A percentile compares a stretch with the other conserved stretches of the same genome.
Conservation (phyloP, 345 rosid genomes). For the Lenwebbia sp. region DNA sequence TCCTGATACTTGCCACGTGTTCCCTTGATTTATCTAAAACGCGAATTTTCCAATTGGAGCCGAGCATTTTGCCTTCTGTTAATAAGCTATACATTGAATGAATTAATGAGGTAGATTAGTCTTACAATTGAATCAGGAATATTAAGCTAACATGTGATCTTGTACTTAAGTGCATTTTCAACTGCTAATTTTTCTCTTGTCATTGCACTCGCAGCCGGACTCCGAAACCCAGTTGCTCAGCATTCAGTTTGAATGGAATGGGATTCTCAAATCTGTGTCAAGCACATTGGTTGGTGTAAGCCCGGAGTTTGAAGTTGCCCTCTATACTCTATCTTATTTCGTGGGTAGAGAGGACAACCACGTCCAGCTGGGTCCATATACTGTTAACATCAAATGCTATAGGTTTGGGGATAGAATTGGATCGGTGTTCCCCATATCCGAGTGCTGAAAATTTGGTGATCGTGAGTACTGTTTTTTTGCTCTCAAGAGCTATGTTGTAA, state of each 20-base stretch:
- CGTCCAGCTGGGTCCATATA: constrained; percentile 79
- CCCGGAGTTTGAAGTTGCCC: constrained; percentile 86
- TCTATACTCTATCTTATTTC: constrained; percentile 75
- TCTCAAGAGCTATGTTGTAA: background rate
- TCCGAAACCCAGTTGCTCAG: constrained; percentile 77
- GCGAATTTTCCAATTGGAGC: background rate
- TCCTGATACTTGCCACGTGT: background rate
- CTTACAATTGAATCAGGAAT: background rate
- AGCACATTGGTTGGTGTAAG: constrained; percentile 74
- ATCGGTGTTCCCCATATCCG: constrained; percentile 69
- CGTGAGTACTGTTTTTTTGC: background rate
- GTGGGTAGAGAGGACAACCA: constrained; percentile 70
- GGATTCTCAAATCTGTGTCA: constrained; percentile 80
- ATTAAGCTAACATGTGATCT: background rate
- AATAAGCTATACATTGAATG: background rate
- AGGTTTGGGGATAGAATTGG: constrained; percentile 58
- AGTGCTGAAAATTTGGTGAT: constrained; percentile 19
- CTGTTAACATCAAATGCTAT: constrained; percentile 87
- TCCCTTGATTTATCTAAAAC: background rate
- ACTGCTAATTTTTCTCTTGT: background rate
- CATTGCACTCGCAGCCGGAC: constrained; percentile 44
- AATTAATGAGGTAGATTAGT: background rate
- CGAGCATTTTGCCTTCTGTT: background rate
- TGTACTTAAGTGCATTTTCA: background rate
- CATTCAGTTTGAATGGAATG: constrained; percentile 89